phyloP scores from a whole-genome alignment of 2,329 filamentous ascomycete genomes.

The Aureobasidium zeae region DNA sequence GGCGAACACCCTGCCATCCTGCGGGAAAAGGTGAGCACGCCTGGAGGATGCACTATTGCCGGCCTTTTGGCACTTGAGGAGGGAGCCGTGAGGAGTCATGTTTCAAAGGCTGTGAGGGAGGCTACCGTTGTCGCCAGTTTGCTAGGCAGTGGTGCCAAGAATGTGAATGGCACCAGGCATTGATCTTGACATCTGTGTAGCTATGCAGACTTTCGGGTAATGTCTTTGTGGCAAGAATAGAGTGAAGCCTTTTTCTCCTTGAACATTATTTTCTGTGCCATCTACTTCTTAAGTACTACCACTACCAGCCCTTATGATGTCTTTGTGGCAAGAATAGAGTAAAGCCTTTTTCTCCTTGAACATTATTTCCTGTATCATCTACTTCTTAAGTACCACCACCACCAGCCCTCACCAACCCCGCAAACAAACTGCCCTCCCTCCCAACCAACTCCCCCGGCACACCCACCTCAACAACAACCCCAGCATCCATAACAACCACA shows the following conservation, averaged over 20 bases:
- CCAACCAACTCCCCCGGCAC: constrained; percentile 21
- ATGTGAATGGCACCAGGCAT: constrained; percentile 35
- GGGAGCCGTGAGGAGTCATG: constrained; percentile 55
- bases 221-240: too few species aligned
- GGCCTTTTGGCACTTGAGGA: constrained; percentile 67
- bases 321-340: too few species aligned
- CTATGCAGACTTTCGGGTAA: too few species aligned
- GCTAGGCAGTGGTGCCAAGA: constrained; percentile 48
- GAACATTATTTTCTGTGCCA: too few species aligned
- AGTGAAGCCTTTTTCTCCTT: too few species aligned
- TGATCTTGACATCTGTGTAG: too few species aligned
- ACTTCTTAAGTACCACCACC: too few species aligned
- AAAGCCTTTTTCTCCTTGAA: too few species aligned
- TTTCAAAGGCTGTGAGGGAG: constrained; percentile 61
- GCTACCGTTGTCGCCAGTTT: constrained; percentile 61
- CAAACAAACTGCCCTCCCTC: constrained; percentile 17
- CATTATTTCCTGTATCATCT: too few species aligned
- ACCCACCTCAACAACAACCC: constrained; percentile 37
- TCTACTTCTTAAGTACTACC: too few species aligned
- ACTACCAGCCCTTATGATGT: too few species aligned
- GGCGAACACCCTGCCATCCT: constrained; percentile 69
- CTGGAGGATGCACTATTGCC: constrained; percentile 68
- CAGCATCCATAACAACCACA: constrained; percentile 44
- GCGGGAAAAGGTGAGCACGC: constrained; percentile 66
- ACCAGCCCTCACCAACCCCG: constrained; percentile 10